Evolutionary conservation across 768 basidiomycete species (phyloP), one percentile per base, ranked within the genome.

Genomic region (Pleurotus sapidus): DNA sequence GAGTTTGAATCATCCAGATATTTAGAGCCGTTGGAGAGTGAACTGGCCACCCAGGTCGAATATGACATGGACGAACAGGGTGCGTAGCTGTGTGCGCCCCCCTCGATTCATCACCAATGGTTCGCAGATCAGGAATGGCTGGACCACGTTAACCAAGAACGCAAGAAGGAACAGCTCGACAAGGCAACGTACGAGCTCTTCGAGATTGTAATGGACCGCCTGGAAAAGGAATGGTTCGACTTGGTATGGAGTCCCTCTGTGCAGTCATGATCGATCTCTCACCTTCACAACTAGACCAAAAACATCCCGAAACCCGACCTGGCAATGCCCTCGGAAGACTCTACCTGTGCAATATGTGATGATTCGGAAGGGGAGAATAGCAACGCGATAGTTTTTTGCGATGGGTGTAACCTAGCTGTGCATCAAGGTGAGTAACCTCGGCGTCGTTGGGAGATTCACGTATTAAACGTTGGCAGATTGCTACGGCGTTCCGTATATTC

Each of bases 61-160:
- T 99, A 99, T 77, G 97, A 98, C 68, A 98, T 99, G 95, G 97
- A 98, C 67, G 97, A 98, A 68, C 95, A 98, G 84, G 95, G 94
- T 89, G 38, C 17, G 77, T 64, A 17, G 9, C 58, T 51, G 46
- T 57, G 60, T 27, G 38, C 43, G 25, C 43, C 15, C 38, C 20
- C 5, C 39, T 55, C 15, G 45, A 17, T 40, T 25, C 17, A 37
- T 27, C 37, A 50, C 12, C 23, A 49, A 56, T 45, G 40, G 14
- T 56, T 61, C 57, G 39, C 65, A 95, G 95, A 98, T 74, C 87
- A 93, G 71, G 91, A 93, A 71, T 99, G 97, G 97, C 82, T 99
- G 15, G 92, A 97, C 60, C 72, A 78, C 0, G 72, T 94, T 61
- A 99, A 99, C 65, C 64, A 71, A 11, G 93, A 97, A 57, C 80